These are phyloP conservation scores for Aspergillus campestris DNA, from an alignment of 495 filamentous ascomycete genomes.

Conservation along the genomic window DNA sequence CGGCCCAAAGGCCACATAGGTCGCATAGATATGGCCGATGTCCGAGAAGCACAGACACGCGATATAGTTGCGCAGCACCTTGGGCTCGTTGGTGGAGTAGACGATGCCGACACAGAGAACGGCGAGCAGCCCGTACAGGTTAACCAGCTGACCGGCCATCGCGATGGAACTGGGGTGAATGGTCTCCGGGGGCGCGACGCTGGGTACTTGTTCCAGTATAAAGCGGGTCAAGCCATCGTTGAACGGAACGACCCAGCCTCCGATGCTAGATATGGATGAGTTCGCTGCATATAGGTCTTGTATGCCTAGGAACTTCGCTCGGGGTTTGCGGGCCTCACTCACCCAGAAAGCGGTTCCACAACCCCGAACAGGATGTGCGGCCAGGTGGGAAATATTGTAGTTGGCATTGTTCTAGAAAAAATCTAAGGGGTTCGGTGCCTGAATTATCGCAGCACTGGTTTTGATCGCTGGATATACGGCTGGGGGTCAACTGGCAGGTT, in stretches of 20 bases:
- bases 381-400: slow-evolving; percentile 35
- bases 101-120: slow-evolving; percentile 52
- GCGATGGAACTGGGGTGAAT: slow-evolving; percentile 37
- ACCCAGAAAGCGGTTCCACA: slow-evolving; percentile 63
- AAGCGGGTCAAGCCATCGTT: slow-evolving; percentile 46
- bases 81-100: slow-evolving; percentile 53
- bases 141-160: slow-evolving; percentile 56
- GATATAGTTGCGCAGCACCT: slow-evolving; percentile 60
- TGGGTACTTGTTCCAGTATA: slow-evolving; percentile 49
- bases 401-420: slow-evolving; percentile 15
- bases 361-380: slow-evolving; percentile 40
- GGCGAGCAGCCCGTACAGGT: slow-evolving; percentile 58
- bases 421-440: no score
- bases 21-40: slow-evolving; percentile 60
- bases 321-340: slow-evolving; percentile 17
- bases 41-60: slow-evolving; percentile 58
- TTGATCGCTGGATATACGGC: no score
- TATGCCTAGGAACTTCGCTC: no score
- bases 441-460: no score
- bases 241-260: slow-evolving; percentile 48
- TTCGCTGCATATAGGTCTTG: no score
- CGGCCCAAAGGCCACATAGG: slow-evolving; percentile 49
- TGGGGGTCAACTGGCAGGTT: no score
- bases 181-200: slow-evolving; percentile 16
- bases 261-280: slow-evolving; percentile 30